These are phyloP conservation scores for Gyrodon lividus DNA, from an alignment of 768 basidiomycete species.

Conservation along the genomic window DNA sequence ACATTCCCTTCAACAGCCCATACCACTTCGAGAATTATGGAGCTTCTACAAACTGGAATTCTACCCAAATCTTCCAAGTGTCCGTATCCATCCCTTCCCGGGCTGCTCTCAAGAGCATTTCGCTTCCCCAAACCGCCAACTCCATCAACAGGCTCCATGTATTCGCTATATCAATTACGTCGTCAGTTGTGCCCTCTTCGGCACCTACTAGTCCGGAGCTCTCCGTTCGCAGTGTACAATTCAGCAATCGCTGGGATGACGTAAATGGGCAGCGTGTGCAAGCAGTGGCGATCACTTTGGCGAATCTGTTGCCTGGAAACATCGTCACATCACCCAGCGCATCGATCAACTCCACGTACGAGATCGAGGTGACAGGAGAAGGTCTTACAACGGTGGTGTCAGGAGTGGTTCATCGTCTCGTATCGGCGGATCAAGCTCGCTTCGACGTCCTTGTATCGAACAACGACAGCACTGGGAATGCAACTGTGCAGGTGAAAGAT, in stretches of 20 bases:
- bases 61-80: conserved; percentile 44
- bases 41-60: conserved; percentile 39
- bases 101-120: conserved; percentile 40
- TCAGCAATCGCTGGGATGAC: conserved; percentile 47
- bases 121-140: conserved; percentile 35
- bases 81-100: conserved; percentile 45
- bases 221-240: conserved; percentile 42
- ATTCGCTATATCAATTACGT: conserved; percentile 45
- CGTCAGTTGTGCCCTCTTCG: conserved; percentile 28
- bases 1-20: conserved; percentile 31
- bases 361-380: conserved; percentile 37
- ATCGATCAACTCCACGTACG: conserved; percentile 34
- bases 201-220: conserved; percentile 28
- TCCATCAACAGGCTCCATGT: conserved; percentile 40
- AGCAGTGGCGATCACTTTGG: conserved; percentile 50
- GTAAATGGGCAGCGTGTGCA: conserved; percentile 40
- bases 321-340: conserved; percentile 23
- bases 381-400: conserved; percentile 42
- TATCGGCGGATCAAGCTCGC: conserved; percentile 49
- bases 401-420: conserved; percentile 45
- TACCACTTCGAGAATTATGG: conserved; percentile 42
- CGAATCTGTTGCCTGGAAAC: conserved; percentile 45
- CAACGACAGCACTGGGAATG: conserved; percentile 25
- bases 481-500: conserved; percentile 35
- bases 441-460: conserved; percentile 49